Conservation (phyloP, 352 stramenopile species). For the Phytophthora idaei region DNA sequence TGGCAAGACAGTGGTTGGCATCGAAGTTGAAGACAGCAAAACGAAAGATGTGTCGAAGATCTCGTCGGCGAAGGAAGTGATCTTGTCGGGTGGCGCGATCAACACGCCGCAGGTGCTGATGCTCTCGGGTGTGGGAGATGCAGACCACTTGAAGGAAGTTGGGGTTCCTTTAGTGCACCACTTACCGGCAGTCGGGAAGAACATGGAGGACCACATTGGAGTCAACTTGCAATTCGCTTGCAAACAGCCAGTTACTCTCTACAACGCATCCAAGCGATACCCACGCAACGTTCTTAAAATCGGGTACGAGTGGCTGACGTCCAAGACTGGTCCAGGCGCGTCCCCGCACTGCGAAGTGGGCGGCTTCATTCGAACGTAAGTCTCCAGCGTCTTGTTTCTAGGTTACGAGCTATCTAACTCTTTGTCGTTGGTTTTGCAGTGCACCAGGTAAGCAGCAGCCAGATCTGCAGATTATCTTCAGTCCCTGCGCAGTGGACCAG, state of each 20-base stretch:
- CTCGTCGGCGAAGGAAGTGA: slow-evolving; percentile 77
- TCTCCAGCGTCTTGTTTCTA: not conserved
- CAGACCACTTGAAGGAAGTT: slow-evolving; percentile 73
- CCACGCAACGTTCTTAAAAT: slow-evolving; percentile 81
- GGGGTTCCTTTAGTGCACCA: slow-evolving; percentile 79
- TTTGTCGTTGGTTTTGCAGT: slow-evolving; percentile 20
- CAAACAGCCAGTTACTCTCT: slow-evolving; percentile 85
- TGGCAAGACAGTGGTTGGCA: slow-evolving; percentile 67
- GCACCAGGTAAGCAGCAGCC: slow-evolving; percentile 69
- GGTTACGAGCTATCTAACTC: not conserved
- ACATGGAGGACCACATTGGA: slow-evolving; percentile 86
- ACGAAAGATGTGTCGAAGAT: slow-evolving; percentile 51
- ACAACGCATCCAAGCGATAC: slow-evolving; percentile 85
- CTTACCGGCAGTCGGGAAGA: slow-evolving; percentile 80
- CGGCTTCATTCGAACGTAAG: slow-evolving; percentile 81
- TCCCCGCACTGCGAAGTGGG: slow-evolving; percentile 80
- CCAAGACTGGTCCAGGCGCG: slow-evolving; percentile 62
- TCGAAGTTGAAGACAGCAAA: slow-evolving; percentile 67
- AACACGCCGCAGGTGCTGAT: slow-evolving; percentile 91
- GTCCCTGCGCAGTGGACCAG: slow-evolving; percentile 66
- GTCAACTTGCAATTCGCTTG: slow-evolving; percentile 86
- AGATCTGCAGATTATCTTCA: slow-evolving; percentile 87
- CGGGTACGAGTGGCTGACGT: slow-evolving; percentile 73
- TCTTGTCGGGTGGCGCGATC: slow-evolving; percentile 86
- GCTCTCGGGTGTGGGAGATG: slow-evolving; percentile 86